Evolutionary conservation across 2,329 filamentous ascomycete species (phyloP).

Genomic region (Fusarium sp.): DNA sequence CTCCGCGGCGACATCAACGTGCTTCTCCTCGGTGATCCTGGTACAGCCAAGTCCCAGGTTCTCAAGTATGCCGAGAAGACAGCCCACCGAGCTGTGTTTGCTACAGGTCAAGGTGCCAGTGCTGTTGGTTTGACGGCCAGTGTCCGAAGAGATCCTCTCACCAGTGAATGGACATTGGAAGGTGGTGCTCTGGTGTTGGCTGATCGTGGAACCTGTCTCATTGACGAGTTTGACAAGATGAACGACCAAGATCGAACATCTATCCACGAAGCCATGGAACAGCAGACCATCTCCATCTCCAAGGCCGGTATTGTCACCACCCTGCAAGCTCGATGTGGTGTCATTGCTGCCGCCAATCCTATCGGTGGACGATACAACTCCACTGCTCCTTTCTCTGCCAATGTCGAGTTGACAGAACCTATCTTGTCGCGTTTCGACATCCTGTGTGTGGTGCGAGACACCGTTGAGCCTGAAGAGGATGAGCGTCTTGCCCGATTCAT

Average conservation of each 20-base stretch:
- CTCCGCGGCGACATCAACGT: constrained; percentile 99
- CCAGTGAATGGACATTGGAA: constrained; percentile 96
- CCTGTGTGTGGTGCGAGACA: constrained; percentile 94
- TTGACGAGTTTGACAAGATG: constrained; percentile 99
- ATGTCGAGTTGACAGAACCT: constrained; percentile 96
- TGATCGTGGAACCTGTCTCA: constrained; percentile 93
- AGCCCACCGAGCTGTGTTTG: constrained; percentile 95
- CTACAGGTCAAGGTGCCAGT: constrained; percentile 95
- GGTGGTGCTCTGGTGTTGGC: constrained; percentile 95
- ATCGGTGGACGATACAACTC: constrained; percentile 97
- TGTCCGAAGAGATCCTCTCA: constrained; percentile 93
- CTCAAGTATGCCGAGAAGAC: constrained; percentile 99
- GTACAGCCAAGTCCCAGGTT: constrained; percentile 97
- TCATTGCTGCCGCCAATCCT: constrained; percentile 96
- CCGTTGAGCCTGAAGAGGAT: constrained; percentile 91
- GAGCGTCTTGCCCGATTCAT: constrained; percentile 95
- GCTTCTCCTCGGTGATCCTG: constrained; percentile 92
- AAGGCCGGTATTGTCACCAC: constrained; percentile 99
- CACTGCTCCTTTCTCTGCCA: constrained; percentile 94
- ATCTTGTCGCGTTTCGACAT: constrained; percentile 99
- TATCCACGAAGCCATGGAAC: constrained; percentile 99
- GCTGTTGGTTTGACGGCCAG: constrained; percentile 98
- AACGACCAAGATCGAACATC: constrained; percentile 98
- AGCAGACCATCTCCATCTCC: constrained; percentile 98
- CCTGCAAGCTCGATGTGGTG: constrained; percentile 92